Evolutionary conservation across 2,329 filamentous ascomycete genomes (phyloP).

Genomic region (Diaporthe aspalathi): DNA sequence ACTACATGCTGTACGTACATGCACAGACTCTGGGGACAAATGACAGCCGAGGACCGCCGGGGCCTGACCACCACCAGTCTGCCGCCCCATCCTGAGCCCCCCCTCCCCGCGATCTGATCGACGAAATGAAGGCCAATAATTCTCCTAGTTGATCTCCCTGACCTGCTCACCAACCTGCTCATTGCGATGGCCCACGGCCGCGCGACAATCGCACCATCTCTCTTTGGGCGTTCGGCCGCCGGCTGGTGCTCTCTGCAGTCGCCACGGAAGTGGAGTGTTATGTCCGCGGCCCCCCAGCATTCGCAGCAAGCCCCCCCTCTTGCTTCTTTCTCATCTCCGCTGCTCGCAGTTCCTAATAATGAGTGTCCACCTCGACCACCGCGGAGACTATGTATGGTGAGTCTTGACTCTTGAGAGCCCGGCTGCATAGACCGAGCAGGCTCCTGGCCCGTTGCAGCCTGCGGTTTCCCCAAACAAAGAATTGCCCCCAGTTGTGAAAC

Average conservation of each 20-base stretch:
- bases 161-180: constrained; percentile 7
- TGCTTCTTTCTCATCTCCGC: constrained; percentile 23
- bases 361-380: constrained; percentile 18
- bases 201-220: constrained; percentile 30
- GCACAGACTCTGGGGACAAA: constrained; percentile 31
- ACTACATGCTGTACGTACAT: too few relatives aligned
- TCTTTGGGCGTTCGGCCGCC: constrained; percentile 17
- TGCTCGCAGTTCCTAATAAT: constrained; percentile 13
- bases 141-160: constrained; percentile 12
- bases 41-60: too few relatives aligned
- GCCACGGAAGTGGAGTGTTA: constrained; percentile 28
- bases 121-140: constrained; percentile 6
- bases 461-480: constrained; percentile 2
- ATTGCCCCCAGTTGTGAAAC: not conserved
- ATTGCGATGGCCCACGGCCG: constrained; percentile 13
- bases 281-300: constrained; percentile 3
- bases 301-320: constrained; percentile 18
- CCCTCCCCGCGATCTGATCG: constrained; percentile 20
- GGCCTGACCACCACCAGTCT: too few relatives aligned
- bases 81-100: not conserved
- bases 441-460: not conserved
- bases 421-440: not conserved
- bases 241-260: constrained; percentile 5
- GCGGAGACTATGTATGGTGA: not conserved
- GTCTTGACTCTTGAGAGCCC: not conserved